phyloP scores from a whole-genome alignment of 768 basidiomycete species.

The Daedalea quercina region DNA sequence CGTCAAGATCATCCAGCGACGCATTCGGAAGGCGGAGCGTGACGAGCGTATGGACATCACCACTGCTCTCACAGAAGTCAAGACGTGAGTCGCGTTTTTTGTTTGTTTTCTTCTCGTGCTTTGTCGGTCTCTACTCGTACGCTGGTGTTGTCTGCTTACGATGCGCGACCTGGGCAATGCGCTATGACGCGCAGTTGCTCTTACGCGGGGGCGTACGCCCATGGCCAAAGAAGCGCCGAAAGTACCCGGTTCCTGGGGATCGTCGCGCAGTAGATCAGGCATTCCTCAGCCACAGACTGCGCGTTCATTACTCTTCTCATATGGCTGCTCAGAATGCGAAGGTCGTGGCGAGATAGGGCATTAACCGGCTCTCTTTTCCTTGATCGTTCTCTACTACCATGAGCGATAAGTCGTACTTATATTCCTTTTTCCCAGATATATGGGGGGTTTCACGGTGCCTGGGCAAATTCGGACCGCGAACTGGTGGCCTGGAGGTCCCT shows the following conservation, averaged over 20 bases:
- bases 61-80: slow-evolving; percentile 27
- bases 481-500: slow-evolving; percentile 30
- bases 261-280: too few species aligned
- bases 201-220: too few species aligned
- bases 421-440: slow-evolving; percentile 21
- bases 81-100: slow-evolving; percentile 24
- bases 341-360: neutral
- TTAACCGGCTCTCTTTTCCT: neutral
- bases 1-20: neutral
- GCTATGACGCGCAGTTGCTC: too few species aligned
- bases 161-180: too few species aligned
- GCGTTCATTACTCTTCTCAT: neutral
- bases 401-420: neutral
- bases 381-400: neutral
- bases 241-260: too few species aligned
- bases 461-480: slow-evolving; percentile 28
- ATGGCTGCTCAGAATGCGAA: neutral
- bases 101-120: neutral
- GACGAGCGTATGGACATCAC: slow-evolving; percentile 36
- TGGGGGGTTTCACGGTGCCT: slow-evolving; percentile 34
- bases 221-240: too few species aligned
- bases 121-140: neutral
- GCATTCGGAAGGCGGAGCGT: slow-evolving; percentile 30
- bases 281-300: too few species aligned
- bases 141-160: neutral